Base-by-base conservation (phyloP, 371 early-diverging fungal genomes). In the Mucor circinelloides region DNA sequence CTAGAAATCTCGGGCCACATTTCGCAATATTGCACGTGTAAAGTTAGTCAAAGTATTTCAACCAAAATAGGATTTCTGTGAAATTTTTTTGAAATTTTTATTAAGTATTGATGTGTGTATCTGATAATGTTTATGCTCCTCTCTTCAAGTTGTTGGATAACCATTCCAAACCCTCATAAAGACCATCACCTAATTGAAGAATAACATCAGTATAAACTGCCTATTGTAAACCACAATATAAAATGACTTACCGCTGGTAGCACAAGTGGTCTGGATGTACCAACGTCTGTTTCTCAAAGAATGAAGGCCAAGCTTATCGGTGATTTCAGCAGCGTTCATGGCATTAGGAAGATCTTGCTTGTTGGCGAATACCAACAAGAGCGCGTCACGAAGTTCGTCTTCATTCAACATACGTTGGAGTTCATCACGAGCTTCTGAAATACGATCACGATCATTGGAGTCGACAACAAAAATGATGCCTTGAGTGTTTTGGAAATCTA, bases 401-500 rank as follows among this genome's bases (percentile, higher is more conserved):
- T 98, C 99, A 62, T 89, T 89, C 64, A 94, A 78, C 94, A 95
- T 94, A 28, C 89, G 82, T 67, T 90, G 86, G 72, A 98, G 85
- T 78, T 98, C 99, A 67, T 96, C 94, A 66, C 92, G 89, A 52
- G 92, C 86, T 32, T 93, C 93, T 62, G 87, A 85, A 63, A 97
- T 90, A 70, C 99, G 91, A 69, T 97, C 97, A 64, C 92, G 85
- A 84, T 98, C 99, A 66, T 89, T 88, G 50, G 93, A 92, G 84
- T 98, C 99, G 48, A 98, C 96, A 28, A 98, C 98, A 72, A 96
- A 98, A 66, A 98, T 96, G 66, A 98, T 93, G 32, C 97, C 97
- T 72, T 97, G 95, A 23, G 98, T 97, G 78, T 97, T 96, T 72
- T 96, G 94, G 84, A 97, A 98, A 58, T 84, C 83, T 83, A 70